Evolutionary conservation across 1,284 basidiomycete genomes (phyloP), one percentile per base, ranked within the genome.

Genomic region (Pascua guehoae): DNA sequence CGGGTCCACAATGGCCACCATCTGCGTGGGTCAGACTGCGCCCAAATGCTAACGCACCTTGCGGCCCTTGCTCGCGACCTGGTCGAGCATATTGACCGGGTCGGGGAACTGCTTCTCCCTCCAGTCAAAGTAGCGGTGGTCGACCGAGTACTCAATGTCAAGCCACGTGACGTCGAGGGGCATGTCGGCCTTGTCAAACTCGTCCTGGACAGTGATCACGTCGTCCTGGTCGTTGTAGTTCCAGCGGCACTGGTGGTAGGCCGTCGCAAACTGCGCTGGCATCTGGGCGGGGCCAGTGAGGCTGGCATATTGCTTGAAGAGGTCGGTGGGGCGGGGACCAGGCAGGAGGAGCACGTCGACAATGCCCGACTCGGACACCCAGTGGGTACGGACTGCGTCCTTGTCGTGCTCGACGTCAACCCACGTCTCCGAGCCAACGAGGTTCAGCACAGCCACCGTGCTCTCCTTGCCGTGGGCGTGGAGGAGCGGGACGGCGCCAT

Each of bases 101-200:
- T 96, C 88, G 10, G 93, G 91, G 85, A 98, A 98, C 44, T 82
- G 83, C 77, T 88, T 88, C 63, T 87, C 81, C 70, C 98, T 87
- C 96, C 96, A 98, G 57, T 98, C 90, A 76, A 98, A 94, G 82
- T 98, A 98, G 78, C 93, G 90, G 79, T 97, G 92, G 50, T 93
- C 90, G 54, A 89, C 86, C 0, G 92, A 82, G 73, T 96, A 95
- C 75, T 98, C 96, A 68, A 99, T 98, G 78, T 98, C 96, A 46
- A 98, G 84, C 96, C 96, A 98, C 70, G 98, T 88, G 8, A 96
- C 93, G 70, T 98, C 96, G 41, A 98, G 86, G 0, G 96, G 95
- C 54, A 98, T 92, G 68, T 96, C 90, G 41, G 88, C 88, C 64
- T 91, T 88, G 63, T 98, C 94, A 70, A 98, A 97, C 53, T 86